Evolutionary conservation across 2,329 filamentous ascomycete genomes (phyloP), one percentile per base, ranked within the genome.

Genomic region (Rhynchosporium secalis): DNA sequence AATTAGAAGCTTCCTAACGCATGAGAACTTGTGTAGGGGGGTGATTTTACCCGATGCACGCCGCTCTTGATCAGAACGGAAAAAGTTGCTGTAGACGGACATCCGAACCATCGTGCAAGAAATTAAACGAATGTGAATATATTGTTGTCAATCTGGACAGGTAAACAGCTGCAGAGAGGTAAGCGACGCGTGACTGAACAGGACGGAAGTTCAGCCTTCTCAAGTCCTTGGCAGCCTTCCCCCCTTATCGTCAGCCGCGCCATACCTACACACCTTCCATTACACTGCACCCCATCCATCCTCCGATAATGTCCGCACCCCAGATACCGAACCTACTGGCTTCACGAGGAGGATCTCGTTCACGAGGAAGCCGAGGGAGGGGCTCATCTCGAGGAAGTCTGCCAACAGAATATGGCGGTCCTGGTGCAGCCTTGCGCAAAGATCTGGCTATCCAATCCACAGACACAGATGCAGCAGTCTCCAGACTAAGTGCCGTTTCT

Each of bases 391-490:
- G 74, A 12, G 71, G 72, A n/a, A 63, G 41, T 69, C 66, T 69
- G 66, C 70, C 70, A 46, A 57, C 56, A 38, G 58, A 59, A 33
- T 48, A 52, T 43, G 38, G 61, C 45, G 36, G 68, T 28, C 61
- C 70, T 28, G 68, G 72, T n/a, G 20, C 20, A 20, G 68, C 69
- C 26, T 67, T 72, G 47, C 73, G 74, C 56, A 86, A 88, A 69
- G 93, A 98, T 76, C 80, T 82, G 63, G 84, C 89, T 46, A 88
- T 99, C 62, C 94, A 96, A 75, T 86, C 87, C 66, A 99, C 95
- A 3, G 95, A 99, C 76, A 87, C 88, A 64, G 95, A 99, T 78
- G 95, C 95, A 31, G 91, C 91, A 63, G 86, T 92, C 47, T 96
- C 92, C 36, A 86, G 95, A 41, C 79, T 96, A 76, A 98, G 93